phyloP scores from a whole-genome alignment of 257 asterid genomes.

The Nicotiana knightiana region DNA sequence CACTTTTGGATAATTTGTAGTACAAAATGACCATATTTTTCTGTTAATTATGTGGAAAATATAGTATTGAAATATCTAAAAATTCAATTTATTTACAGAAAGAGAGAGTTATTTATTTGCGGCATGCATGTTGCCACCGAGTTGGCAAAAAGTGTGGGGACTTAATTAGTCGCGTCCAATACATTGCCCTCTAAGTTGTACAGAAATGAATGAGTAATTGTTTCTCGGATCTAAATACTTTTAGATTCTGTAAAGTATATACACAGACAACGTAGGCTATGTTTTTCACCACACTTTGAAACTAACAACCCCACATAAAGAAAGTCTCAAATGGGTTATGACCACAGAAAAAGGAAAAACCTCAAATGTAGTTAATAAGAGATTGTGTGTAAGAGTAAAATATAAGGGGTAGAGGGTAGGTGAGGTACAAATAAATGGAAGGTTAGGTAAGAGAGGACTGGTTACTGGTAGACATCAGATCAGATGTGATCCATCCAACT shows the following conservation, averaged over 20 bases:
- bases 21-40: no score
- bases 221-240: not conserved
- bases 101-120: not conserved
- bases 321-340: not conserved
- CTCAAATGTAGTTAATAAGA: not conserved
- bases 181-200: not conserved
- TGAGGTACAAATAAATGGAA: not conserved
- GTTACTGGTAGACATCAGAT: not conserved
- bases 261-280: not conserved
- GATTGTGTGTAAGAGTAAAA: no score
- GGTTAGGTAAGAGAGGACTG: not conserved
- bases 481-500: not conserved
- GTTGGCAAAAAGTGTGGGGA: not conserved
- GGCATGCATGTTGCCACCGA: not conserved
- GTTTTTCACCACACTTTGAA: not conserved
- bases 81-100: not conserved
- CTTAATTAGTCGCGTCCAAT: not conserved
- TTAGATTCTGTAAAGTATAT: not conserved
- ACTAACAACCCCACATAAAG: not conserved
- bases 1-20: no score
- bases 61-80: no score
- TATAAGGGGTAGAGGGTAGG: not conserved
- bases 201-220: not conserved
- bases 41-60: no score
- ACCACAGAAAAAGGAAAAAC: not conserved